Base-by-base conservation (phyloP, 2,329 filamentous ascomycete genomes). In the Neurospora sp. region DNA sequence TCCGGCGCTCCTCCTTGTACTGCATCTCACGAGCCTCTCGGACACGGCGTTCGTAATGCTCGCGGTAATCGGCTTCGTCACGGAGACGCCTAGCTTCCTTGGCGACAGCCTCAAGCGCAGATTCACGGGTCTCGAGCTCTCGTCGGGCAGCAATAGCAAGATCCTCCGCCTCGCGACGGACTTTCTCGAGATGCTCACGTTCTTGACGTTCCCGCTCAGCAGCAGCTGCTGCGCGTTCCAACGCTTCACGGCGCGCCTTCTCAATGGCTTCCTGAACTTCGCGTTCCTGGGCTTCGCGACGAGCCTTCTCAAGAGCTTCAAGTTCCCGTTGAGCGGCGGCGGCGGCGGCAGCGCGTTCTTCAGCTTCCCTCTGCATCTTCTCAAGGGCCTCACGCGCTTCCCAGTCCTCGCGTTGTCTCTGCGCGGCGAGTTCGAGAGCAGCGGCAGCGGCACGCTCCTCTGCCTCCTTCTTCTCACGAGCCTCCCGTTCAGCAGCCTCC, bases 331-430 rank as follows among this genome's bases (percentile, higher is more conserved):
- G 52, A 62, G 52, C 52, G 28, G 52, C 52, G 10, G 52, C 52
- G 15, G 52, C 52, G 10, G 52, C 52, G 3, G 52, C 71, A 23
- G 69, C 72, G n/a, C 66, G 36, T 11, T 68, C 69, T 36, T 77
- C 72, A 71, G 75, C 74, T 58, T 78, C 74, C 19, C 71, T 73
- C 9, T 73, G 71, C 67, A 76, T 77, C 39, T 77, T 72, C 66
- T 76, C 75, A 28, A 77, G 76, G 13, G 72, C 71, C 36, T 74
- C 73, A 9, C 72, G 74, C 7, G 67, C 38, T 17, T 39, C 58
- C 9, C 69, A 38, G 6, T 74, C 70, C 3, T 69, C 71, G n/a
- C 23, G 69, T 23, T 71, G 67, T 5, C 70, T 75, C 67, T 70
- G 72, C 40, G 62, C 69, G 67, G 69, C 68, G 2, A 72, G 71